phyloP scores from a whole-genome alignment of 2,329 filamentous ascomycete genomes.

The Trichoderma polysporum region DNA sequence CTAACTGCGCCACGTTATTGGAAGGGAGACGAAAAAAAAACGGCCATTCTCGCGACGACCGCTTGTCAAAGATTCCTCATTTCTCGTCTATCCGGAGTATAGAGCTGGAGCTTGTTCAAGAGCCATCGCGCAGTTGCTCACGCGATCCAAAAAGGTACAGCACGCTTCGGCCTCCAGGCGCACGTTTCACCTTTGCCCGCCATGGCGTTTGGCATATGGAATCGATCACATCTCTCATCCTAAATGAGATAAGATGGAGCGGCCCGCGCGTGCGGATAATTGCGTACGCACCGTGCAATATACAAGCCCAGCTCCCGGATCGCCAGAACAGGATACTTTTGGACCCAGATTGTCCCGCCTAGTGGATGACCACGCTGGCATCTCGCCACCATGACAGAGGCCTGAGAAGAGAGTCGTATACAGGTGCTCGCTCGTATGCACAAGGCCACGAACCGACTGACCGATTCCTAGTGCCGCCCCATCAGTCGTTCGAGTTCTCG shows the following conservation, averaged over 20 bases:
- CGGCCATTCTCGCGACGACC: background rate
- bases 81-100: background rate
- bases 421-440: background rate
- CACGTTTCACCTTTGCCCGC: conserved; percentile 12
- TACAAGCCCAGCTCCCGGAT: conserved; percentile 22
- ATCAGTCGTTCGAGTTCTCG: conserved; percentile 1
- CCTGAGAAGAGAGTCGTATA: background rate
- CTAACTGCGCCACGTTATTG: background rate
- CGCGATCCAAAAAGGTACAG: background rate
- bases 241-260: conserved; percentile 18
- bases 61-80: background rate
- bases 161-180: background rate
- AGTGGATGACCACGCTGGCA: conserved; percentile 9
- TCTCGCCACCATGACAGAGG: conserved; percentile 1
- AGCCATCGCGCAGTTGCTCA: background rate
- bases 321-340: conserved; percentile 13
- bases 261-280: conserved; percentile 20
- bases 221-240: conserved; percentile 21
- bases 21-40: background rate
- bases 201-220: conserved; percentile 12
- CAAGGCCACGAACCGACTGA: background rate
- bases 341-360: conserved; percentile 8
- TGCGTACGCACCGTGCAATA: conserved; percentile 17
- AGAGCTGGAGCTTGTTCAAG: background rate
- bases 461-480: background rate